These are phyloP conservation scores for Alopecurus myosuroides DNA, from an alignment of 176 grass and related monocot genomes.

Conservation along the genomic window DNA sequence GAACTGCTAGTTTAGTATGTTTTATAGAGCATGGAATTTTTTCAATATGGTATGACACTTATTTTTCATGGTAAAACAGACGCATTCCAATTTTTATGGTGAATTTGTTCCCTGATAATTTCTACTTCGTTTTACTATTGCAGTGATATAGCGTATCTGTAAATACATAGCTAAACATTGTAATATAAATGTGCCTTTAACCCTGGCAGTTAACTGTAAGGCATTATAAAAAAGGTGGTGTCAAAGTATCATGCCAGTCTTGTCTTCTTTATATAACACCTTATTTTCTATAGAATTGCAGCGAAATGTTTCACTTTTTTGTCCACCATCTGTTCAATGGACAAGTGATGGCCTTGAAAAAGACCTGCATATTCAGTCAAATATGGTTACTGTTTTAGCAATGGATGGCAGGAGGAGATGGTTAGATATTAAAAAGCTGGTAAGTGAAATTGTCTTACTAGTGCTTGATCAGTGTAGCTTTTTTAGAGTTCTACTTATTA, in stretches of 20 bases:
- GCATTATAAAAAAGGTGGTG: constrained; percentile 12
- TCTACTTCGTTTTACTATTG: not conserved
- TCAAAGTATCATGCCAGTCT: not conserved
- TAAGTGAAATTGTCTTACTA: constrained; percentile 41
- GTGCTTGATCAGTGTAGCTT: not conserved
- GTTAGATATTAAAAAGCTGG: constrained; percentile 91
- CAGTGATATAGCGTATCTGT: not conserved
- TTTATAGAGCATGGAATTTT: not conserved
- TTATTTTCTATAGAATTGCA: constrained; percentile 54
- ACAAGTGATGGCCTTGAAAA: constrained; percentile 82
- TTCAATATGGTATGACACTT: constrained; percentile 4
- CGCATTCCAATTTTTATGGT: not conserved
- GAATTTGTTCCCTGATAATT: not conserved
- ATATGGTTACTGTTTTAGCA: constrained; percentile 75
- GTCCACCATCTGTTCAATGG: constrained; percentile 70
- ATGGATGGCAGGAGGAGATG: constrained; percentile 98
- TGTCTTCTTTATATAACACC: constrained; percentile 18
- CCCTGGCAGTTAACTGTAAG: not conserved
- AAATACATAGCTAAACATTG: not conserved
- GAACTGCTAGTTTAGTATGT: not conserved
- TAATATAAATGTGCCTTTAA: not conserved
- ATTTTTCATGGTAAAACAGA: not conserved
- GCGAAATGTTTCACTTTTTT: constrained; percentile 55
- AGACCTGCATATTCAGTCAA: constrained; percentile 88
- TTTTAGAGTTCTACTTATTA: not conserved